Evolutionary conservation across 2,329 filamentous ascomycete species (phyloP).

Genomic region (Colletotrichum liriopes): DNA sequence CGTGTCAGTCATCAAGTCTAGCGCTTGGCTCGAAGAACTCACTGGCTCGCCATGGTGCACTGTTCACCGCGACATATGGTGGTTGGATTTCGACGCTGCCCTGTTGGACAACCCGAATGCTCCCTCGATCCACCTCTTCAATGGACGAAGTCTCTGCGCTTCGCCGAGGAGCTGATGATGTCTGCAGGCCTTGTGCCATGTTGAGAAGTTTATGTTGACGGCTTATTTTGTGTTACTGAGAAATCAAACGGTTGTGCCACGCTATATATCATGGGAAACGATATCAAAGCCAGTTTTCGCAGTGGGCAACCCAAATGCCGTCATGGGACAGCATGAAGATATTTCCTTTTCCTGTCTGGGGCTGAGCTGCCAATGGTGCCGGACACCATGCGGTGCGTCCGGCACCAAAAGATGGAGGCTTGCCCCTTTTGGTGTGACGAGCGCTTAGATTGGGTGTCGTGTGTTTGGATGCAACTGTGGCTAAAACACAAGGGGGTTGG

Average conservation of each 20-base stretch:
- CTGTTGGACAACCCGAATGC: neutral
- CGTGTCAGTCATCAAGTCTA: neutral
- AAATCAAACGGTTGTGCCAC: neutral
- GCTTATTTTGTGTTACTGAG: neutral
- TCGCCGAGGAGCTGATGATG: neutral
- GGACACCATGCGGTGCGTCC: neutral
- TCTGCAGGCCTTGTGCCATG: neutral
- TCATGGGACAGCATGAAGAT: neutral
- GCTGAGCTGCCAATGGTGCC: neutral
- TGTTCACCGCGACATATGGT: neutral
- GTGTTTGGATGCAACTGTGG: neutral
- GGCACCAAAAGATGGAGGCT: neutral
- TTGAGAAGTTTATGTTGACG: neutral
- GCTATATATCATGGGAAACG: neutral
- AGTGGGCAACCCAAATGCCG: neutral
- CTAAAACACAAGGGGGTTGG: neutral
- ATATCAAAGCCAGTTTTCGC: neutral
- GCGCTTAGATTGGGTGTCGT: neutral
- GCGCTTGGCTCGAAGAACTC: neutral
- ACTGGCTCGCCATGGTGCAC: neutral
- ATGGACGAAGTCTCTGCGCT: neutral
- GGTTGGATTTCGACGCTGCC: constrained; percentile 1
- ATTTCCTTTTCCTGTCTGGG: neutral
- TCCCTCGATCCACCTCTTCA: neutral
- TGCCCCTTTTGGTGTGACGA: neutral